Evolutionary conservation across 1,139 yeast species (phyloP).

Genomic region (Yamadazyma aaseri): DNA sequence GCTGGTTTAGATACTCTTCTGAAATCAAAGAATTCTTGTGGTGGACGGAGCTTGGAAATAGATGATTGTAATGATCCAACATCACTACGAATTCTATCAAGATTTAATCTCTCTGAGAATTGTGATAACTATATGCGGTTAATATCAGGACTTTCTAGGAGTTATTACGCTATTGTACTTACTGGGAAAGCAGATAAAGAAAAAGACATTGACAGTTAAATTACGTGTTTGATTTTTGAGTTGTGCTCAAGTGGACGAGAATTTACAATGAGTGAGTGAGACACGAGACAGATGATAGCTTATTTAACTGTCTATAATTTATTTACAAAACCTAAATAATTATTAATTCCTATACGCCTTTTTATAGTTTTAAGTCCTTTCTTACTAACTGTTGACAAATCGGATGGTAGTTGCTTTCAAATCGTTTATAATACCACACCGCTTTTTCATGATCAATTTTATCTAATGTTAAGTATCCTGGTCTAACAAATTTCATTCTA

Average conservation of each 20-base stretch:
- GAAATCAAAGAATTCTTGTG: conserved; percentile 90
- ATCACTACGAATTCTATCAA: conserved; percentile 49
- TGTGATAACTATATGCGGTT: conserved; percentile 38
- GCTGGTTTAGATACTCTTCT: conserved; percentile 88
- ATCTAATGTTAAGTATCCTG: conserved; percentile 69
- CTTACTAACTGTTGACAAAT: conserved; percentile 77
- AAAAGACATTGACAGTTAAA: conserved; percentile 13
- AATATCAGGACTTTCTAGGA: too few species aligned
- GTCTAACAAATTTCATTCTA: conserved; percentile 92
- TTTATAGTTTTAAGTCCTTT: conserved; percentile 58
- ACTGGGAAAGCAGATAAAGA: conserved; percentile 19
- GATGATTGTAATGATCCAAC: conserved; percentile 52
- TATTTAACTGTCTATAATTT: too few species aligned
- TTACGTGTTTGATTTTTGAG: conserved; percentile 6
- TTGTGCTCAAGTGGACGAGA: background rate
- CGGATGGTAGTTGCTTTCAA: conserved; percentile 71
- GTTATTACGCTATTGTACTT: conserved; percentile 19
- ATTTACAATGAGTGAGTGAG: too few species aligned
- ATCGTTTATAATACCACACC: conserved; percentile 56
- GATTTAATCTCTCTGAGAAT: conserved; percentile 48
- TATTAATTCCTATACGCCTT: too few species aligned
- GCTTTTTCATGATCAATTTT: conserved; percentile 68
- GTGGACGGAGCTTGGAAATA: conserved; percentile 75
- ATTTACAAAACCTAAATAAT: too few species aligned
- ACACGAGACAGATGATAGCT: too few species aligned